These are phyloP conservation scores for Annulohypoxylon nitens DNA, from an alignment of 495 filamentous ascomycete genomes.

Conservation along the genomic window DNA sequence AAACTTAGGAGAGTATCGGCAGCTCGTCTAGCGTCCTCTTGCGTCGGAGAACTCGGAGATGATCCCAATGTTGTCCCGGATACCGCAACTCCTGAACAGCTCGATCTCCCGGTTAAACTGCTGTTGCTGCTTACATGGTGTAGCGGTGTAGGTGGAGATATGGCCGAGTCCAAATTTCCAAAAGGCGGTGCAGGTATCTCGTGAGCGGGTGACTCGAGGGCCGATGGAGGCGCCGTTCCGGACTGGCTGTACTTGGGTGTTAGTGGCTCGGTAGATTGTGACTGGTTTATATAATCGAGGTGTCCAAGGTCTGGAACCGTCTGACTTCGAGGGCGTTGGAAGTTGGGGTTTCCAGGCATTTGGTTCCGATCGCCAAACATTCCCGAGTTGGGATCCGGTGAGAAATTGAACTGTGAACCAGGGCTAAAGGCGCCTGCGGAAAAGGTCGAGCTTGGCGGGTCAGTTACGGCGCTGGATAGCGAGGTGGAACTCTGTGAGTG, in stretches of 20 bases:
- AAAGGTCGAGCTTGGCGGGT: conserved; percentile 74
- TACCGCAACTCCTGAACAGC: conserved; percentile 57
- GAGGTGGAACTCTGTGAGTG: conserved; percentile 69
- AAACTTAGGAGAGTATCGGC: conserved; percentile 89
- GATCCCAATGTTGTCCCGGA: conserved; percentile 56
- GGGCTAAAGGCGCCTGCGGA: conserved; percentile 84
- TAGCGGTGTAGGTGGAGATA: conserved; percentile 61
- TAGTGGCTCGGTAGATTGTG: conserved; percentile 71
- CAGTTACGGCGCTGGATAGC: conserved; percentile 68
- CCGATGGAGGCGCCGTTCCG: conserved; percentile 68
- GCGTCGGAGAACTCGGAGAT: conserved; percentile 76
- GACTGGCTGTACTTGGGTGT: conserved; percentile 74
- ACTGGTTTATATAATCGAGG: conserved; percentile 75
- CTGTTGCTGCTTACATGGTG: conserved; percentile 68
- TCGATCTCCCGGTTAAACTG: conserved; percentile 62
- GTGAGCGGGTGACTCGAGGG: conserved; percentile 78
- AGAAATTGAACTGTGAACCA: conserved; percentile 84
- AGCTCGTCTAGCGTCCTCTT: conserved; percentile 89
- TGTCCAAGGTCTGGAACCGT: conserved; percentile 84
- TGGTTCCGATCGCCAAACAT: conserved; percentile 78
- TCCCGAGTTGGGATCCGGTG: conserved; percentile 77
- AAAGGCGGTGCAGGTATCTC: conserved; percentile 65
- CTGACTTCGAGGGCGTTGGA: conserved; percentile 87
- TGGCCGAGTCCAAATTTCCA: conserved; percentile 64
- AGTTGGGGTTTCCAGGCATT: conserved; percentile 62